Conservation (phyloP, 768 basidiomycete genomes). For the Leccinum disarticulatum region DNA sequence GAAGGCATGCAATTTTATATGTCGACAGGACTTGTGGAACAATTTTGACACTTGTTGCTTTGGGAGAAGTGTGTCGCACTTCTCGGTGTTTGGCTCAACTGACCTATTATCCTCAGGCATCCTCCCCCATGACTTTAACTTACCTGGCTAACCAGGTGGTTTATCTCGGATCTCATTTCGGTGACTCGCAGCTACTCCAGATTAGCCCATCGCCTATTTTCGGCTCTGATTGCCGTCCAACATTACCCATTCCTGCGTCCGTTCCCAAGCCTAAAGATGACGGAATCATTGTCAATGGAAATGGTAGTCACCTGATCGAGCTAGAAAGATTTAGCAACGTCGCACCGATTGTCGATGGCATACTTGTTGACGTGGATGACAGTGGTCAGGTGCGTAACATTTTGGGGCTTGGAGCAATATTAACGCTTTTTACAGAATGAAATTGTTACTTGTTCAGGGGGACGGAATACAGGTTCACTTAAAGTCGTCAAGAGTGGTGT, state of each 20-base stretch:
- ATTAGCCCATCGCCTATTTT: conserved; percentile 50
- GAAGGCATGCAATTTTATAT: conserved; percentile 66
- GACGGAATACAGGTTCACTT: conserved; percentile 70
- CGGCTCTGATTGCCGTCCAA: conserved; percentile 36
- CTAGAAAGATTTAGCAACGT: conserved; percentile 72
- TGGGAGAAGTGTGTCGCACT: conserved; percentile 61
- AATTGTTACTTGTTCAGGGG: conserved; percentile 86
- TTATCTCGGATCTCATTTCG: conserved; percentile 80
- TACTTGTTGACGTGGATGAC: conserved; percentile 69
- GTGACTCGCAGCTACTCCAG: conserved; percentile 75
- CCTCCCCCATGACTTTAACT: conserved; percentile 67
- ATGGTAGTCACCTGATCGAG: conserved; percentile 59
- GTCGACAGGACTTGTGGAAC: conserved; percentile 42
- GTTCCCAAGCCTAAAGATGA: conserved; percentile 39
- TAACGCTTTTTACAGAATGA: conserved; percentile 48
- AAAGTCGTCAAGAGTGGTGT: conserved; percentile 81
- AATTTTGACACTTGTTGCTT: conserved; percentile 53
- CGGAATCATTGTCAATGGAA: conserved; percentile 50
- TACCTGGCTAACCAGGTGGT: conserved; percentile 69
- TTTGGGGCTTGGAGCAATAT: background rate
- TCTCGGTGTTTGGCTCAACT: conserved; percentile 2
- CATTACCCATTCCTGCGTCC: conserved; percentile 52
- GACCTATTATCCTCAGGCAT: conserved; percentile 45
- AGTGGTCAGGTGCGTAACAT: conserved; percentile 58
- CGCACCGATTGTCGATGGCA: conserved; percentile 80